Evolutionary conservation across 1,284 basidiomycete species (phyloP), one percentile per base, ranked within the genome.

Genomic region (Rhodotorula sp.): DNA sequence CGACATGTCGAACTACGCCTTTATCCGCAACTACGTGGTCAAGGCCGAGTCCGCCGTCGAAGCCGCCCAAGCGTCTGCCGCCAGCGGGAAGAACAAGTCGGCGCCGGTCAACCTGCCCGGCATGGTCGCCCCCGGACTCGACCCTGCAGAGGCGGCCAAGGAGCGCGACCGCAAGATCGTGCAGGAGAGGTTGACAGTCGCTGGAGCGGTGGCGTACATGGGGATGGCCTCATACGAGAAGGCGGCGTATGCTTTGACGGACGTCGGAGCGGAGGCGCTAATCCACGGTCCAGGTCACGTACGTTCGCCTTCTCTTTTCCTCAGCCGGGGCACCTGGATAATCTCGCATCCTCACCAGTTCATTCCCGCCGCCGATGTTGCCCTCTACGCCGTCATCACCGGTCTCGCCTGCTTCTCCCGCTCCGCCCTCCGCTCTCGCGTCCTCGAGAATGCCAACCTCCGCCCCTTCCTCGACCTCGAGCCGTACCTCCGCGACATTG

Each of bases 1-100:
- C 66, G 89, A 92, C 79, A 87, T 92, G 79, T 84, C 86, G 69
- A 91, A 91, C 79, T 93, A 90, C 79, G 82, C 87, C 0, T 90
- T 92, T 76, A 85, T 94, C 52, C 84, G 88, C 24, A 91, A 90
- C 6, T 94, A 93, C 78, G 87, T 93, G 53, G 91, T 89, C 85
- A 95, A 95, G 81, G 92, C 92, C 13, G 92, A 94, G 67, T 87
- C 89, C 0, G 90, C 92, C 1, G 83, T 94, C 36, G 91, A 93
- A 58, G 85, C 88, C 4, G 82, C 85, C 4, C 77, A 81, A 8
- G 74, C 81, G 13, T 72, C 78, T 2, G 68, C 77, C 0, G 59
- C 54, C 46, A 66, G 60, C 11, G 46, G 36, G 27, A 70, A 74
- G 24, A 59, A 78, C 24, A 74, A 79, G 7, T 39, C 57, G 54